Conservation (phyloP, 2,329 filamentous ascomycete species). For the Endoconidiophora polonica region DNA sequence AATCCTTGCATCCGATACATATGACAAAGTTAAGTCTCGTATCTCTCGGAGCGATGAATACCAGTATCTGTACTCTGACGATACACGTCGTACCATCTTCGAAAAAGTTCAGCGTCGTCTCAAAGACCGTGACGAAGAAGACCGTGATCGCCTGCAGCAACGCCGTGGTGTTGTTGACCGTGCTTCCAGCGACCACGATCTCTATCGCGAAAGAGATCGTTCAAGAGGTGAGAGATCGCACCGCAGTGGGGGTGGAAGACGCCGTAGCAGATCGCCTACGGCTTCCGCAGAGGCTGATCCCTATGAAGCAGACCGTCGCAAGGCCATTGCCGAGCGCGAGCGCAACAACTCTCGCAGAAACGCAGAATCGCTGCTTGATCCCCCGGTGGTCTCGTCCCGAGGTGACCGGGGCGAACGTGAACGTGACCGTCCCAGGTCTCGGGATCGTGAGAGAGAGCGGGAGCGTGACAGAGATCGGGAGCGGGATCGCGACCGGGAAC, state of each 20-base stretch:
- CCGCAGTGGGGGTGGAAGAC: conserved; percentile 35
- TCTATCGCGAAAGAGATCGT: conserved; percentile 42
- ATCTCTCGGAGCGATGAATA: conserved; percentile 74
- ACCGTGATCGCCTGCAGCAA: conserved; percentile 38
- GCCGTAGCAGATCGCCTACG: conserved; percentile 56
- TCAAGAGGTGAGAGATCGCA: conserved; percentile 46
- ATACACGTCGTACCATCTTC: conserved; percentile 67
- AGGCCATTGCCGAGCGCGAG: conserved; percentile 85
- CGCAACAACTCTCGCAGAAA: conserved; percentile 47
- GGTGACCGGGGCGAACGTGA: conserved; percentile 25
- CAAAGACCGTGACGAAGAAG: conserved; percentile 83
- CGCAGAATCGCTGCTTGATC: conserved; percentile 11
- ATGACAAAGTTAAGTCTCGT: conserved; percentile 70
- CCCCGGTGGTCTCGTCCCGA: neutral
- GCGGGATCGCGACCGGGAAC: conserved; percentile 22
- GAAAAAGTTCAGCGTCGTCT: conserved; percentile 82
- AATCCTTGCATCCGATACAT: conserved; percentile 60
- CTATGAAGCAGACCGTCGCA: conserved; percentile 88
- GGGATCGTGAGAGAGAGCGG: conserved; percentile 4
- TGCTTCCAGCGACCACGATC: conserved; percentile 30
- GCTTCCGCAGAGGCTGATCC: conserved; percentile 51
- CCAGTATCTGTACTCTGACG: conserved; percentile 65
- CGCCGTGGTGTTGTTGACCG: conserved; percentile 37
- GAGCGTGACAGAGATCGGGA: conserved; percentile 20
- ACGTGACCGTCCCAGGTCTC: conserved; percentile 19